Percentiles rank a stretch among this genome's conserved stretches.
phyloP scores from a whole-genome alignment of 257 asterid genomes.

The Solanum okadae region DNA sequence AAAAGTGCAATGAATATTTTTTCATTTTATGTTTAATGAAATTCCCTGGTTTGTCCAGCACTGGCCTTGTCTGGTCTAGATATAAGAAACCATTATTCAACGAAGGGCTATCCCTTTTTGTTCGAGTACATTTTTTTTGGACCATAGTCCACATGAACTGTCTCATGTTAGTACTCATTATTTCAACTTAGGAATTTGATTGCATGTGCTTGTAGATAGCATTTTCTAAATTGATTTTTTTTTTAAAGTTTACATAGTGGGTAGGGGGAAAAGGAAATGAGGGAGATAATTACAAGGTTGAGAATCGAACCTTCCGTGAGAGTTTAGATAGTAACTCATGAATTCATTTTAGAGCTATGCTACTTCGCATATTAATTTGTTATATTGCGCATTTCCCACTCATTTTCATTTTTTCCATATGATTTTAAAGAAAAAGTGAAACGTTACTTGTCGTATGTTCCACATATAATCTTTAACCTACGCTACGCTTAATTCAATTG shows the following conservation, averaged over 20 bases:
- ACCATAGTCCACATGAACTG: neutral
- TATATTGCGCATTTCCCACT: neutral
- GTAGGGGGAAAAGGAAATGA: neutral
- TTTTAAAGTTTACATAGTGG: neutral
- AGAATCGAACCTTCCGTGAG: neutral
- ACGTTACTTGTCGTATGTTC: neutral
- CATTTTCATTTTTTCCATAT: neutral
- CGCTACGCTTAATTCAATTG: neutral
- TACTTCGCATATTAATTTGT: neutral
- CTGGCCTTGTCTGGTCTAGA: neutral
- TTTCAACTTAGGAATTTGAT: neutral
- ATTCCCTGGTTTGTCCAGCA: neutral
- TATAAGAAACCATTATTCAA: neutral
- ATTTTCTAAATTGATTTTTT: too few species aligned
- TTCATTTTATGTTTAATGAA: neutral
- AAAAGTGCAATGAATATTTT: neutral
- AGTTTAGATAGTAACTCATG: neutral
- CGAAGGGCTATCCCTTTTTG: neutral
- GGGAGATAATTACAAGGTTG: neutral
- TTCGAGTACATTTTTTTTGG: neutral
- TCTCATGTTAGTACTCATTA: neutral
- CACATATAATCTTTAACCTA: neutral
- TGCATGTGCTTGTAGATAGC: neutral
- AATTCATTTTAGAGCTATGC: neutral
- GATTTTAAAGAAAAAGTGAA: neutral